Evolutionary conservation across 148 eudicot genomes (phyloP).

Genomic region (Spergularia bocconei): DNA sequence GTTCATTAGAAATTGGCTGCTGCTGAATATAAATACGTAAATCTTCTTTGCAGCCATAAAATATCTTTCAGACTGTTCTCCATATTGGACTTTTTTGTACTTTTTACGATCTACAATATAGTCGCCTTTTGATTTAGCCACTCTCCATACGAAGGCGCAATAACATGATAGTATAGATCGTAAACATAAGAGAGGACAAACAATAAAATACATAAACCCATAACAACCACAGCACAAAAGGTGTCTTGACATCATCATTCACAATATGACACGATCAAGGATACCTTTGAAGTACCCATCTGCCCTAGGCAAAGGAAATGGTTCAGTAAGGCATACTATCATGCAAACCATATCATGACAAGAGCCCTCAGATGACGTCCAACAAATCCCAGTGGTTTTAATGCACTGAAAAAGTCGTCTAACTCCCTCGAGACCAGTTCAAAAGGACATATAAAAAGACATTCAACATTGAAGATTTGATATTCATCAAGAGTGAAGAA

Average conservation of each 20-base stretch:
- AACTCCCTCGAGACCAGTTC: neutral
- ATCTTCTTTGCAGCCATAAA: neutral
- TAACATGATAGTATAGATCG: neutral
- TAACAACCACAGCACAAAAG: neutral
- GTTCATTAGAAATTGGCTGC: neutral
- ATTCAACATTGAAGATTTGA: neutral
- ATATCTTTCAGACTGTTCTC: neutral
- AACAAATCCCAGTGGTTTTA: too few species aligned
- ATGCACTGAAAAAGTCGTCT: neutral
- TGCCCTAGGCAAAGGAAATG: too few species aligned
- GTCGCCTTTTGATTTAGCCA: neutral
- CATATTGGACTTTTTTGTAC: neutral
- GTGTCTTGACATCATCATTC: neutral
- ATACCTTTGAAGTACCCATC: too few species aligned
- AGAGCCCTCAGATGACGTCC: neutral
- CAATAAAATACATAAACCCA: too few species aligned
- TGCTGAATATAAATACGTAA: neutral
- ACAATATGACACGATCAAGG: neutral
- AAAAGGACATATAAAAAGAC: neutral
- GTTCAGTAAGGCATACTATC: neutral
- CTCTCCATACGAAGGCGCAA: neutral
- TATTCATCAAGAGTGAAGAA: neutral
- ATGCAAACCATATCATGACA: neutral
- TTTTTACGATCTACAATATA: neutral
- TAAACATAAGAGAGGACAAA: too few species aligned